These are phyloP conservation scores for Rhytidiadelphus loreus DNA, from an alignment of 225 moss, liverwort and hornwort genomes.

Conservation along the genomic window DNA sequence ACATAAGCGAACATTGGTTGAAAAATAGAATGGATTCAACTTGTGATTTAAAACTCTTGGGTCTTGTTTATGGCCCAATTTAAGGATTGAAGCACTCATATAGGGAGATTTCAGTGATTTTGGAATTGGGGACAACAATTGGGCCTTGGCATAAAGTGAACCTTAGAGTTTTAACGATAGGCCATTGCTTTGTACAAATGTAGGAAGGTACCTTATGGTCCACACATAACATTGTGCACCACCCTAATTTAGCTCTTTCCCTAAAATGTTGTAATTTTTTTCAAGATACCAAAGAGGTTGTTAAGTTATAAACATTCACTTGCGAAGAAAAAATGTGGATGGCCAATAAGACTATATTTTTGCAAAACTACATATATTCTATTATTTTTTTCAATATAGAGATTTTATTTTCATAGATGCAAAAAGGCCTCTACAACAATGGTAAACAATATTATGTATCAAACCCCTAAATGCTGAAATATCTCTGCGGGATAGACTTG, in stretches of 20 bases:
- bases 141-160: background rate
- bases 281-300: rapidly evolving
- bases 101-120: background rate
- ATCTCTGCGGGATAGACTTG: no score
- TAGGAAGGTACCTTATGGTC: background rate
- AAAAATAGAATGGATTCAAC: background rate
- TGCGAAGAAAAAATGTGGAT: rapidly evolving
- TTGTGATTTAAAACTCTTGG: background rate
- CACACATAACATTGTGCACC: background rate
- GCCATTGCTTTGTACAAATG: rapidly evolving
- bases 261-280: background rate
- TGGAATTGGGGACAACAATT: background rate
- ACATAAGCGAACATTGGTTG: no score
- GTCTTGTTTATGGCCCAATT: background rate
- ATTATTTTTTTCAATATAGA: background rate
- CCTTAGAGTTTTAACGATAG: background rate
- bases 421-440: background rate
- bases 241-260: background rate
- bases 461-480: background rate
- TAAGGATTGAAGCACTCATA: background rate
- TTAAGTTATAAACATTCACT: background rate
- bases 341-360: background rate
- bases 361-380: background rate
- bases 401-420: background rate
- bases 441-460: background rate